A percentile compares a stretch with the other conserved stretches of the same genome.
phyloP scores from a whole-genome alignment of 2,329 filamentous ascomycete species.

The Cladosporium halotolerans region DNA sequence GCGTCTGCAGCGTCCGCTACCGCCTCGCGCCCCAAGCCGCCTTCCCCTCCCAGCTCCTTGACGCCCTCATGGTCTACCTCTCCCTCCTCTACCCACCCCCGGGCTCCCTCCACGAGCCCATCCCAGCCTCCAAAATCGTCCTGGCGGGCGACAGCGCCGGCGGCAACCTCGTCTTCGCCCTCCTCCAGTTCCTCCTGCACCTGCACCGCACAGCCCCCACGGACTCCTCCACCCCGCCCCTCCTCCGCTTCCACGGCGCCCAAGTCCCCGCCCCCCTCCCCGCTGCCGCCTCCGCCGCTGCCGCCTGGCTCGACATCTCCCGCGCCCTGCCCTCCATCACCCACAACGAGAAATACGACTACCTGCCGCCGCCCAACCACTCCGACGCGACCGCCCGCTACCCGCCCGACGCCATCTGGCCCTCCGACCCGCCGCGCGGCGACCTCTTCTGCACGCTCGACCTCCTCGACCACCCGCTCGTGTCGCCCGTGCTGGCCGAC shows the following conservation, averaged over 20 bases:
- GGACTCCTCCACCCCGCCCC: conserved; percentile 36
- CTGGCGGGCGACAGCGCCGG: conserved; percentile 71
- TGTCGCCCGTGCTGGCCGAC: conserved; percentile 51
- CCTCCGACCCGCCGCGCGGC: conserved; percentile 38
- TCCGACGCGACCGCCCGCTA: conserved; percentile 28
- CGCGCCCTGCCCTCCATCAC: conserved; percentile 54
- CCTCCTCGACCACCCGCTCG: conserved; percentile 58
- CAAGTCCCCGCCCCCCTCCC: conserved; percentile 58
- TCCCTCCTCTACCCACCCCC: conserved; percentile 65
- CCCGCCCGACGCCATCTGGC: conserved; percentile 47
- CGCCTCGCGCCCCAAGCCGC: conserved; percentile 67
- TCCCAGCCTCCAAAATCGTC: conserved; percentile 61
- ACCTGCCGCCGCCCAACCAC: conserved; percentile 47
- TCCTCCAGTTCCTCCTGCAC: conserved; percentile 64
- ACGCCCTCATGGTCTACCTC: conserved; percentile 67
- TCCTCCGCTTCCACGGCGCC: conserved; percentile 56
- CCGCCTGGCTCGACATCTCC: conserved; percentile 67
- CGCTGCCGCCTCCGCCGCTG: conserved; percentile 56
- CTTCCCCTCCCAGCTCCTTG: conserved; percentile 68
- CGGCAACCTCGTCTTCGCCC: conserved; percentile 60
- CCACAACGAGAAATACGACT: conserved; percentile 53
- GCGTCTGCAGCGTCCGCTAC: conserved; percentile 68
- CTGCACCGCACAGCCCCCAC: conserved; percentile 38
- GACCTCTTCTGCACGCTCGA: conserved; percentile 42
- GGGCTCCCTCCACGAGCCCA: conserved; percentile 59